phyloP scores from a whole-genome alignment of 371 early-diverging fungal species.

The Mucor piriformis region DNA sequence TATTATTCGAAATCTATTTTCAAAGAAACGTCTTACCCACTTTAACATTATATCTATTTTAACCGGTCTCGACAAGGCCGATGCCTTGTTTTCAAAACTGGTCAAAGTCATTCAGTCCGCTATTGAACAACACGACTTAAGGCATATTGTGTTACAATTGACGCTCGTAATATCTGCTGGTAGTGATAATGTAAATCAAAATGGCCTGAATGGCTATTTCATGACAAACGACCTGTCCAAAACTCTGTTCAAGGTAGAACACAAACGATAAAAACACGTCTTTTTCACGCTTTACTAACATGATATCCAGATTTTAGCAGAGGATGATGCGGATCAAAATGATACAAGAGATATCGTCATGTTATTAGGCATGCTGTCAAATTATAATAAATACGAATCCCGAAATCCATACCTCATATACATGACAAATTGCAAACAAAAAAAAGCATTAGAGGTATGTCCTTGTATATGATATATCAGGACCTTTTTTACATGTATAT shows the following conservation, averaged over 20 bases:
- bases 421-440: conserved; percentile 1
- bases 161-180: conserved; percentile 53
- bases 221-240: conserved; percentile 52
- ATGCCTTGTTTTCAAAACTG: conserved; percentile 46
- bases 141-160: conserved; percentile 38
- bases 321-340: not conserved
- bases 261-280: not conserved
- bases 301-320: not conserved
- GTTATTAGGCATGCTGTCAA: conserved; percentile 53
- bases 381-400: conserved; percentile 61
- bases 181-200: conserved; percentile 65
- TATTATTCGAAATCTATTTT: conserved; percentile 52
- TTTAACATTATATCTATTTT: conserved; percentile 60
- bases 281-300: not conserved
- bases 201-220: conserved; percentile 60
- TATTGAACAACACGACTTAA: conserved; percentile 17
- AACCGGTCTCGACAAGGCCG: conserved; percentile 56
- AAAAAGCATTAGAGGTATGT: conserved; percentile 28
- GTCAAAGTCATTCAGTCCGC: conserved; percentile 36
- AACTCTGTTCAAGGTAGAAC: conserved; percentile 40
- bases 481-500: not conserved
- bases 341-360: conserved; percentile 35
- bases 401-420: conserved; percentile 46
- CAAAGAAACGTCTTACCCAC: conserved; percentile 52
- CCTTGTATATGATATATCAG: not conserved